Base-by-base conservation (phyloP, 176 grass and related monocot species). In the Lolium multiflorum region DNA sequence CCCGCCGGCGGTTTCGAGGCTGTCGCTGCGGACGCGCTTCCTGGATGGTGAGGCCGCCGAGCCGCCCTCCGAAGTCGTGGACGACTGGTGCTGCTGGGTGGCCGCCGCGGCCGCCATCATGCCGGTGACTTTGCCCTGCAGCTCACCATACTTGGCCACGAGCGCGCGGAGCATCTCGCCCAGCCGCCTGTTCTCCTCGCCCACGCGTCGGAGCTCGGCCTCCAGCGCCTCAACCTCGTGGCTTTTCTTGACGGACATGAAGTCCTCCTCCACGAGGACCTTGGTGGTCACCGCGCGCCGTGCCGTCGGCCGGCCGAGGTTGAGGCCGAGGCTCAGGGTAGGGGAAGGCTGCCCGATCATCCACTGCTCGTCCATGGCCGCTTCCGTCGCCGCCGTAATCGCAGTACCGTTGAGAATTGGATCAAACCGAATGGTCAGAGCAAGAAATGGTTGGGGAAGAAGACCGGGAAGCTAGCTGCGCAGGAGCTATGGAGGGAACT, bases 111-210 rank as follows among this genome's bases (percentile, higher is more conserved):
- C 55, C 2, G 35, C 48, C 79, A 63, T 4, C 48, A 94, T 75
- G 25, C 91, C 92, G 37, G 44, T 85, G 87, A 93, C 84, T 83
- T 90, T 82, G 49, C 58, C 72, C 63, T 87, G 57, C 17, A 97
- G 85, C 28, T 86, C 77, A 4, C 82, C 41, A 87, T 95, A 97
- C 64, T 91, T 91, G 35, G 82, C 62, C 17, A 91, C 88, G 82
- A 88, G 82, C 22, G 82, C 49, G 16, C 78, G 87, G 4, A 98
- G 87, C 76, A 78, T 87, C 21, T 98, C 91, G 79, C 71, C 76
- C 2, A 97, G 83, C 50, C 47, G 80, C 81, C 74, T 80, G 79
- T 97, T 97, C 90, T 97, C 95, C 43, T 91, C 76, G 21, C 82
- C 89, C 54, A 90, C 78, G 2, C 87, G 87, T 48, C 71, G 81